These are phyloP conservation scores for Nepenthes mirabilis DNA, from an alignment of 148 eudicot species.

Conservation along the genomic window DNA sequence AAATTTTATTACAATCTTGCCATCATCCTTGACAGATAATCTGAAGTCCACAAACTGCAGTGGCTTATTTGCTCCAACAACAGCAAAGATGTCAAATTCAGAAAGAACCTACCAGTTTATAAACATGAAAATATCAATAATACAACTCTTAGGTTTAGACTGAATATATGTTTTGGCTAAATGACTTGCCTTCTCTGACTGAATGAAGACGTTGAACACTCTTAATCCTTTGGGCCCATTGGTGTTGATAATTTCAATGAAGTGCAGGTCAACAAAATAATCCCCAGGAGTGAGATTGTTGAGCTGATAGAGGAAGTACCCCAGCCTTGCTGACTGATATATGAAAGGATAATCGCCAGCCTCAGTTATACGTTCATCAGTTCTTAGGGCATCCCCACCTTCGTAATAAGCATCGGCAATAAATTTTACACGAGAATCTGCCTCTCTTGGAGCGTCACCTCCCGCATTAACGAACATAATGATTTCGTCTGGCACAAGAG, in stretches of 20 bases:
- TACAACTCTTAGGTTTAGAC: not conserved
- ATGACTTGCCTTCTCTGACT: conserved; percentile 78
- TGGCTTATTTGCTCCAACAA: conserved; percentile 93
- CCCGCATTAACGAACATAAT: conserved; percentile 81
- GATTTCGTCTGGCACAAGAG: conserved; percentile 44
- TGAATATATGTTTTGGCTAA: conserved; percentile 1
- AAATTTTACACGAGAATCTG: conserved; percentile 29
- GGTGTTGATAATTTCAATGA: conserved; percentile 67
- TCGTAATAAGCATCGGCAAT: conserved; percentile 49
- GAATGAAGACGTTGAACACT: conserved; percentile 68
- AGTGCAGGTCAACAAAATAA: conserved; percentile 80
- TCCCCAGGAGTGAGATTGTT: conserved; percentile 49
- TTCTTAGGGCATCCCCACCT: conserved; percentile 63
- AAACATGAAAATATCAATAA: not conserved
- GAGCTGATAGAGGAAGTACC: conserved; percentile 58
- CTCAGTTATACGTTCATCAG: conserved; percentile 52
- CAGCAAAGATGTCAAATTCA: conserved; percentile 76
- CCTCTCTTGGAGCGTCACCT: conserved; percentile 23
- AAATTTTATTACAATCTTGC: conserved; percentile 45
- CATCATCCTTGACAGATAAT: conserved; percentile 55
- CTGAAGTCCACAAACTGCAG: conserved; percentile 62
- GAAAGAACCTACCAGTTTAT: conserved; percentile 54
- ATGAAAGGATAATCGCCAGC: conserved; percentile 60
- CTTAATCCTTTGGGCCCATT: conserved; percentile 86
- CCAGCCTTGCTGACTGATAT: conserved; percentile 72